Evolutionary conservation across 78 protist species (phyloP).

Genomic region (Mastigamoeba balamuthi): DNA sequence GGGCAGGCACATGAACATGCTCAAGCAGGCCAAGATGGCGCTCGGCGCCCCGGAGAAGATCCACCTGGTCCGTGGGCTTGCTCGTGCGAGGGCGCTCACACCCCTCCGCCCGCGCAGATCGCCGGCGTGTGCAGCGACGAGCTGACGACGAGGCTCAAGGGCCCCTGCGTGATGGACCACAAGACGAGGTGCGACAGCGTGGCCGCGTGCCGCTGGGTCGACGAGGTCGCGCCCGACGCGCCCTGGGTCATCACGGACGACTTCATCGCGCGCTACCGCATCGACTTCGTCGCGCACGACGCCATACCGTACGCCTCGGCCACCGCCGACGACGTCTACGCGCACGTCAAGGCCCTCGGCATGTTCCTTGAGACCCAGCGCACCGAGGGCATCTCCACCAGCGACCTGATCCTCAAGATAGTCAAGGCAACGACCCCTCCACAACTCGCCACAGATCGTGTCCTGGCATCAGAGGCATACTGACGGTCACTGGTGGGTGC

Average conservation of each 20-base stretch:
- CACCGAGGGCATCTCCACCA: conserved; percentile 21
- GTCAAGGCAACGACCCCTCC: too few species aligned
- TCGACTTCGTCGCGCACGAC: conserved; percentile 37
- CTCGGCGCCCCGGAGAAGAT: conserved; percentile 4
- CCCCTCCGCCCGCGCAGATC: neutral
- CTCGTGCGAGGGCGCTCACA: neutral
- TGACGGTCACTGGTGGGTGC: too few species aligned
- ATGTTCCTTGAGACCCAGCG: conserved; percentile 13
- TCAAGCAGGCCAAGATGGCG: conserved; percentile 27
- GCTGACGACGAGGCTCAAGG: conserved; percentile 17
- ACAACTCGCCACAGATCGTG: too few species aligned
- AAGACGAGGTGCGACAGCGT: conserved; percentile 11
- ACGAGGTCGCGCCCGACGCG: conserved; percentile 21
- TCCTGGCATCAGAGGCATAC: too few species aligned
- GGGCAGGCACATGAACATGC: conserved; percentile 16
- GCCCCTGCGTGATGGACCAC: conserved; percentile 7
- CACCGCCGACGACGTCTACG: conserved; percentile 11
- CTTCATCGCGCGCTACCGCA: neutral
- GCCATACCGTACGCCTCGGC: conserved; percentile 10
- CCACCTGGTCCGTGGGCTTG: conserved; percentile 25
- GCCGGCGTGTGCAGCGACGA: conserved; percentile 30
- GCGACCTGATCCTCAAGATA: conserved; percentile 14
- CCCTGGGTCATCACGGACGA: conserved; percentile 30
- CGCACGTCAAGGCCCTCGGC: neutral
- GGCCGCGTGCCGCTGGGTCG: conserved; percentile 29